Evolutionary conservation across 352 stramenopile species (phyloP).

Genomic region (Globisporangium emineosum): DNA sequence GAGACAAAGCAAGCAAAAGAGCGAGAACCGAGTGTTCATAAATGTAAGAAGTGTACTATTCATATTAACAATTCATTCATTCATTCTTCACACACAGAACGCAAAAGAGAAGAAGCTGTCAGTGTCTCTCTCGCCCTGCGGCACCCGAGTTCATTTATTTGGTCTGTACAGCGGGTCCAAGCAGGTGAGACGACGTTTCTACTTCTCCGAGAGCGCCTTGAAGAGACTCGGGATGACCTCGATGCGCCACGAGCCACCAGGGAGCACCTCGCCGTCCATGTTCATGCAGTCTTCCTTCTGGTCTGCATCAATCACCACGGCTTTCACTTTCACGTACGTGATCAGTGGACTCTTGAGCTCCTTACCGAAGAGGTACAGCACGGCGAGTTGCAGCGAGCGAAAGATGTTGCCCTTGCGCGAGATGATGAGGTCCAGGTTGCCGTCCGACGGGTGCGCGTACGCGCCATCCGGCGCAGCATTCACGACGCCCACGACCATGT

Average conservation of each 20-base stretch:
- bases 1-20: background rate
- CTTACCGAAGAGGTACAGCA: conserved; percentile 71
- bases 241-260: conserved; percentile 70
- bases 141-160: too few relatives aligned
- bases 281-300: conserved; percentile 68
- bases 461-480: conserved; percentile 69
- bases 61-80: conserved; percentile 12
- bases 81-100: background rate
- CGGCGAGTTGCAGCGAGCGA: conserved; percentile 39
- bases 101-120: too few relatives aligned
- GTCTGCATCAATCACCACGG: conserved; percentile 64
- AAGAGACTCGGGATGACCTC: conserved; percentile 85
- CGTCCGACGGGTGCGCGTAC: conserved; percentile 76
- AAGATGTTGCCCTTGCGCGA: conserved; percentile 60
- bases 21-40: background rate
- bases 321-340: conserved; percentile 81
- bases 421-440: conserved; percentile 76
- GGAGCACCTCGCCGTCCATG: conserved; percentile 78
- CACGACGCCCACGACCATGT: conserved; percentile 67
- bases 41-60: conserved; percentile 17
- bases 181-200: conserved; percentile 9
- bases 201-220: conserved; percentile 85
- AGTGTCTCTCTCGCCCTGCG: too few relatives aligned
- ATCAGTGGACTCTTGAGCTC: conserved; percentile 66
- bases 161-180: too few relatives aligned